Evolutionary conservation across 306 rosid species (phyloP).

Genomic region (apple (Malus domestica)): ASM211411v1 NC_041803.1:8302001-8302500

Average conservation of each 20-base stretch:
- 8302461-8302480: conserved; percentile 88
- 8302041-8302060: conserved; percentile 82
- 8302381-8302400: neutral
- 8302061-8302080: conserved; percentile 85
- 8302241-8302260: conserved; percentile 96
- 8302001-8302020: conserved; percentile 56
- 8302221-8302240: conserved; percentile 99
- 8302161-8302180: conserved; percentile 99
- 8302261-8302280: conserved; percentile 96
- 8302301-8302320: conserved; percentile 27
- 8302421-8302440: neutral
- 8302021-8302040: conserved; percentile 17
- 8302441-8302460: neutral
- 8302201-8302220: conserved; percentile 93
- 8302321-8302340: conserved; percentile 28
- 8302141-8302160: conserved; percentile 94
- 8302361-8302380: neutral
- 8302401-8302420: neutral
- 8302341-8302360: conserved; percentile 2
- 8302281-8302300: conserved; percentile 93
- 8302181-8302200: conserved; percentile 98
- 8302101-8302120: conserved; percentile 86
- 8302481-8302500: conserved; percentile 92
- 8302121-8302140: conserved; percentile 74
- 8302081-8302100: conserved; percentile 74